Base-by-base conservation (phyloP, 306 rosid species). In the Cucurbita moschata region DNA sequence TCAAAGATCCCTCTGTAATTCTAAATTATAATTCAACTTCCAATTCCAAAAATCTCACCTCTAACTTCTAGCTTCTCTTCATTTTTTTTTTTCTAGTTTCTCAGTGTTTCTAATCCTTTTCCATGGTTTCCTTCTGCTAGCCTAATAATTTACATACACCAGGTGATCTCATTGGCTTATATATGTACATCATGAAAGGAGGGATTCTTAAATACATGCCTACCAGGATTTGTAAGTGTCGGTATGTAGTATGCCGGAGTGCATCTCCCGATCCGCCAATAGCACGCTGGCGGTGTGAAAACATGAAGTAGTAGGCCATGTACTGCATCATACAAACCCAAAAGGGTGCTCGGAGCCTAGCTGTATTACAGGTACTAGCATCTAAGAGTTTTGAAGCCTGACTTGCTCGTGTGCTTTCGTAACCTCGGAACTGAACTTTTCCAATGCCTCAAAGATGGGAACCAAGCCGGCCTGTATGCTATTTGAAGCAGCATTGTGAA, bases 401-500 rank as follows among this genome's bases (percentile, higher is more conserved):
- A 95, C 96, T 75, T 88, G 90, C 77, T 89, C 97, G 1, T 95
- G 92, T 77, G 88, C 97, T 66, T 83, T 88, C 84, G 88, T 83
- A 79, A 84, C 96, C 80, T 89, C 92, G 2, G 91, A 86, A 79
- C 90, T 86, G 81, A 91, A 95, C 74, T 81, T 85, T 76, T 83
- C 96, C 77, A 95, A 72, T 23, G 96, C 88, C 89, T 88, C 87
- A 21, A 95, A 91, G 51, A 95, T 95, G 59, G 99, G 99, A 79
- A 92, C 79, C 88, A 95, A 81, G 65, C 99, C 97, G 8, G 86
- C 78, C 56, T 89, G 88, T 76, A 91, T 79, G 77, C 96, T 89
- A 73, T 69, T 89, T 30, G 92, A 89, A 85, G 99, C 97, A 56
- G 88, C 88, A 59, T 80, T 87, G 11, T 84, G 88, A 70, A 89